A percentile compares a stretch with the other conserved stretches of the same genome.
These are phyloP conservation scores for Microdochium trichocladiopsis DNA, from an alignment of 2,329 filamentous ascomycete genomes.

Conservation along the genomic window DNA sequence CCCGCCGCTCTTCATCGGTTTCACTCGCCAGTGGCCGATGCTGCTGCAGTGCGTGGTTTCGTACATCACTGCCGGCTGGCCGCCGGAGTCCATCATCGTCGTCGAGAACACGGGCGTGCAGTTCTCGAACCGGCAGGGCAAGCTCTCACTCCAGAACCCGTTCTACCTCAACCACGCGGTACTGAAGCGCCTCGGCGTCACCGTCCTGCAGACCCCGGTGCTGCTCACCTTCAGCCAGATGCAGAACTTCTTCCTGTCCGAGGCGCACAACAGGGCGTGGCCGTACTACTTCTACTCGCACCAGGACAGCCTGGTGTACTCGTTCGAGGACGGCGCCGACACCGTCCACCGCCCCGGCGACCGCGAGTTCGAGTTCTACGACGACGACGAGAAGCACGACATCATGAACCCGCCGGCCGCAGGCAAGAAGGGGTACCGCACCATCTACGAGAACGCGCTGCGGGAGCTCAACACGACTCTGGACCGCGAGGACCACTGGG, in stretches of 20 bases:
- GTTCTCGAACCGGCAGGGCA: conserved; percentile 28
- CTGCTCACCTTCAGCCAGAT: conserved; percentile 45
- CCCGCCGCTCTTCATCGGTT: conserved; percentile 40
- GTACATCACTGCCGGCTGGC: conserved; percentile 43
- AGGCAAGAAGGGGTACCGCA: conserved; percentile 18
- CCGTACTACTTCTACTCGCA: conserved; percentile 45
- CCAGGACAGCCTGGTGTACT: conserved; percentile 38
- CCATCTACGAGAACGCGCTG: conserved; percentile 22
- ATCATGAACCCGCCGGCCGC: conserved; percentile 15
- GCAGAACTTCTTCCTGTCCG: conserved; percentile 44
- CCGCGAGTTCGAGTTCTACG: conserved; percentile 19
- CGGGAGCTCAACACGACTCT: conserved; percentile 18
- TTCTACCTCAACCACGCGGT: conserved; percentile 38
- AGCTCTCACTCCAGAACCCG: conserved; percentile 33
- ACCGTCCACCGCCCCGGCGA: conserved; percentile 15
- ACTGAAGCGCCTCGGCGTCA: conserved; percentile 23
- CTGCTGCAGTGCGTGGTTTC: conserved; percentile 36
- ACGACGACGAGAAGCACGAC: conserved; percentile 19
- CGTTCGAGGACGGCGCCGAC: conserved; percentile 26
- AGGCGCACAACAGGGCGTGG: conserved; percentile 35
- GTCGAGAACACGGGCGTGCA: conserved; percentile 42
- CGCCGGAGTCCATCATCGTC: conserved; percentile 36
- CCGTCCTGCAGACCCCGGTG: conserved; percentile 39
- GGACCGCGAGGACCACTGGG: conserved; percentile 36
- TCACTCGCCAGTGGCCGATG: conserved; percentile 39